Evolutionary conservation across 257 asterid species (phyloP), one percentile per base, ranked within the genome.

Genomic region (Eucommia ulmoides): DNA sequence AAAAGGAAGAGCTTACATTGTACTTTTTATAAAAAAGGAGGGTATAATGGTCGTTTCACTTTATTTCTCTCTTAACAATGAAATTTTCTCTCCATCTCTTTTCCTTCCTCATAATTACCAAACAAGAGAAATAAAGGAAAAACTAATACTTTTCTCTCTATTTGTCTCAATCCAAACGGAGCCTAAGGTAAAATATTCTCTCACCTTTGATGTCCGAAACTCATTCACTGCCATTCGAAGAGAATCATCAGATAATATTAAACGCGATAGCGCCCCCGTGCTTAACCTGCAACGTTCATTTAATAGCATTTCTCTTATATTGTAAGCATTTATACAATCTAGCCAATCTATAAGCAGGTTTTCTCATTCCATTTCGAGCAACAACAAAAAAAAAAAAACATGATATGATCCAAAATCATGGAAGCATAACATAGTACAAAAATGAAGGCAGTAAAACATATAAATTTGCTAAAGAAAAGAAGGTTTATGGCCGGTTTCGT

Each of bases 221-320:
- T 84, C 97, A 41, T 88, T 88, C 54, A 84, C 94, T 19, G 81
- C 95, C 79, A 68, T 58, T 63, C 93, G 74, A 57, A 88, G 93
- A 41, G 88, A 79, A 76, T 84, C 94, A 65, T 82, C 94, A 9
- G 95, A 88, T 61, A 88, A 58, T 67, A 88, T 78, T 78, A 88
- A 74, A 64, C 94, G 77, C 53, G 97, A 84, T 52, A 88, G 54
- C 53, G 89, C 93, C 45, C 97, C 97, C 16, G 97, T 88, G 86
- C 95, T 88, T 73, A 87, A 64, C 76, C 96, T 86, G 70, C 26
- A 25, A 7, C 33, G 22, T 18, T 23, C 45, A 59, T 44, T 33
- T 19, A 49, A 33, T 7, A n/a, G 17, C 18, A 49, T 33, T 4
- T 12, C 38, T 26, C 38, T 4, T 6, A 26, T 26, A 12, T 26